These are phyloP conservation scores for Ceratocystis smalleyi DNA, from an alignment of 2,329 filamentous ascomycete genomes.

Conservation along the genomic window DNA sequence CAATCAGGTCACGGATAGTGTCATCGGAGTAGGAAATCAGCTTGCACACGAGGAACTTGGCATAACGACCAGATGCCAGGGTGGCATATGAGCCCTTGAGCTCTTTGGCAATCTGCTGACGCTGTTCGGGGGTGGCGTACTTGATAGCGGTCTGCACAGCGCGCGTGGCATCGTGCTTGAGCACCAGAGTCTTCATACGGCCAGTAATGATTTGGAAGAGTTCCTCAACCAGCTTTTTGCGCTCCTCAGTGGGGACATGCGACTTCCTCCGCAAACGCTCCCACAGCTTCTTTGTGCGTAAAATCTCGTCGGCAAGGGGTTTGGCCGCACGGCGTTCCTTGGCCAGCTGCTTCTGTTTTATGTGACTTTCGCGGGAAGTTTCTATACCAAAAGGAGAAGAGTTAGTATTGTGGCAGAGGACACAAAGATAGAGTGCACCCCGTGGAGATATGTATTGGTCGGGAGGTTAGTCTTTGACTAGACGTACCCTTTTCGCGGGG, in stretches of 20 bases:
- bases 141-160: slow-evolving; percentile 95
- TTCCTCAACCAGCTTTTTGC: slow-evolving; percentile 73
- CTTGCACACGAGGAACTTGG: slow-evolving; percentile 94
- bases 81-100: slow-evolving; percentile 70
- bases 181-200: slow-evolving; percentile 83
- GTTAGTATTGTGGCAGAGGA: not conserved
- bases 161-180: slow-evolving; percentile 96
- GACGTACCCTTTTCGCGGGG: slow-evolving; percentile 15
- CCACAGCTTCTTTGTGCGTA: slow-evolving; percentile 91
- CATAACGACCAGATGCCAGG: slow-evolving; percentile 86
- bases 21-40: slow-evolving; percentile 81
- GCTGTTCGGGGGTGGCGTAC: slow-evolving; percentile 73
- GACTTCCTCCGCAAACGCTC: slow-evolving; percentile 85
- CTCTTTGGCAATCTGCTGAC: slow-evolving; percentile 73
- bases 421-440: not conserved
- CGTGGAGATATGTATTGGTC: not conserved
- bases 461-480: not conserved
- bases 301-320: slow-evolving; percentile 78
- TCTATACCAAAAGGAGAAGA: slow-evolving; percentile 28
- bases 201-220: slow-evolving; percentile 85
- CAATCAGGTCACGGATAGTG: slow-evolving; percentile 73
- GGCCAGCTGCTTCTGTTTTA: slow-evolving; percentile 77
- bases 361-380: slow-evolving; percentile 72
- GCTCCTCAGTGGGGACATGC: slow-evolving; percentile 77
- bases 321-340: slow-evolving; percentile 85